phyloP scores from a whole-genome alignment of 2,329 filamentous ascomycete species.

The Xylariaceae sp. region DNA sequence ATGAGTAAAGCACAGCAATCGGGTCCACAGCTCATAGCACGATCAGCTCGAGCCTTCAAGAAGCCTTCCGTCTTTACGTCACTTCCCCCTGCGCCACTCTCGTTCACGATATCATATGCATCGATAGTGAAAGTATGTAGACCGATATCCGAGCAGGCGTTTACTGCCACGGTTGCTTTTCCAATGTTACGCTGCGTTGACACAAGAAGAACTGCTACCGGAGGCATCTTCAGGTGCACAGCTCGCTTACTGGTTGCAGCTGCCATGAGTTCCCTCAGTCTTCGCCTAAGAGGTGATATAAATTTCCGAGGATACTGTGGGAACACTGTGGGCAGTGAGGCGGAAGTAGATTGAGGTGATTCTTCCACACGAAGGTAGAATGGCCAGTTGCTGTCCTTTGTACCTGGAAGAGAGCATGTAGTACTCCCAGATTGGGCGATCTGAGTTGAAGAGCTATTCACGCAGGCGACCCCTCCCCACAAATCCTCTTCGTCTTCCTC shows the following conservation, averaged over 20 bases:
- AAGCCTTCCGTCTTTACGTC: constrained; percentile 96
- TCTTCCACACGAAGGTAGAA: constrained; percentile 85
- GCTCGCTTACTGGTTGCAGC: constrained; percentile 88
- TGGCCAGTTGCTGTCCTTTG: constrained; percentile 79
- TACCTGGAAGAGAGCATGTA: constrained; percentile 78
- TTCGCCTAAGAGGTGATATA: constrained; percentile 67
- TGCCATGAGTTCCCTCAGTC: constrained; percentile 82
- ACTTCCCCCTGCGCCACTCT: constrained; percentile 82
- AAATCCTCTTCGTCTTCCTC: constrained; percentile 68
- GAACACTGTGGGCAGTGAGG: constrained; percentile 48
- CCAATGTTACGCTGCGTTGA: constrained; percentile 94
- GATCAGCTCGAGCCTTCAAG: constrained; percentile 83
- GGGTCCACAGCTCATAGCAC: constrained; percentile 85
- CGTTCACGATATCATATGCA: constrained; percentile 92
- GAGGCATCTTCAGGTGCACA: constrained; percentile 84
- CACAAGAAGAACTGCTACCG: constrained; percentile 83
- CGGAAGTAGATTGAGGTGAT: constrained; percentile 57
- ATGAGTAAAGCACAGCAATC: constrained; percentile 85
- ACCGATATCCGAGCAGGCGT: constrained; percentile 86
- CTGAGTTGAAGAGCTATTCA: constrained; percentile 84
- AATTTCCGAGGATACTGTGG: constrained; percentile 56
- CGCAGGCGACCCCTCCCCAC: constrained; percentile 86
- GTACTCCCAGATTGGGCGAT: constrained; percentile 92
- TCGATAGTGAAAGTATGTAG: constrained; percentile 89
- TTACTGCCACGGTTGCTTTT: constrained; percentile 78